A percentile compares a stretch with the other conserved stretches of the same genome.
Evolutionary conservation across 345 rosid genomes (phyloP).

Genomic region (Leavenworthia alabamica): DNA sequence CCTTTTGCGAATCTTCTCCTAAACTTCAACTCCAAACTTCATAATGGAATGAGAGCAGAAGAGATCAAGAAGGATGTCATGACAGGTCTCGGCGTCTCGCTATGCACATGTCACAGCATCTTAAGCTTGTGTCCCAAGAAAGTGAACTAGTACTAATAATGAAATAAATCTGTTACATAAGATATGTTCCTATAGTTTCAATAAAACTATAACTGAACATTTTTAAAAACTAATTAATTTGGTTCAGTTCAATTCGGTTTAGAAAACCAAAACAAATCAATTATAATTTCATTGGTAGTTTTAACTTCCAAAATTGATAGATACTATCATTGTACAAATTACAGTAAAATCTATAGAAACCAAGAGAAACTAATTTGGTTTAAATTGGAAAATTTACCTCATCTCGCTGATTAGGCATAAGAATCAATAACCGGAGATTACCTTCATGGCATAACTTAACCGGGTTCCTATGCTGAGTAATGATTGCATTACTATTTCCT

Average conservation of each 20-base stretch:
- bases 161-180: not conserved
- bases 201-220: no score
- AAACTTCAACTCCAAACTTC: conserved; percentile 28
- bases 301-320: not conserved
- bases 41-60: conserved; percentile 25
- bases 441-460: conserved; percentile 63
- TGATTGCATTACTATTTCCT: conserved; percentile 46
- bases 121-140: conserved; percentile 27
- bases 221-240: no score
- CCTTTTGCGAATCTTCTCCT: conserved; percentile 27
- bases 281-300: no score
- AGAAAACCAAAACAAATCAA: no score
- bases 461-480: conserved; percentile 51
- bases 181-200: no score
- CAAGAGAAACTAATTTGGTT: not conserved
- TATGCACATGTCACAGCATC: conserved; percentile 33
- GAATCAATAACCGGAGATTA: conserved; percentile 51
- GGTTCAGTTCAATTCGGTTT: no score
- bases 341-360: not conserved
- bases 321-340: not conserved
- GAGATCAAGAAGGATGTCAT: conserved; percentile 30
- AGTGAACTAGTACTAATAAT: not conserved
- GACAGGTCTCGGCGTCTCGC: conserved; percentile 32
- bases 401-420: conserved; percentile 54
- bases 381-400: conserved; percentile 17